phyloP scores from a whole-genome alignment of 768 basidiomycete genomes.

The Hypholoma sublateritium region DNA sequence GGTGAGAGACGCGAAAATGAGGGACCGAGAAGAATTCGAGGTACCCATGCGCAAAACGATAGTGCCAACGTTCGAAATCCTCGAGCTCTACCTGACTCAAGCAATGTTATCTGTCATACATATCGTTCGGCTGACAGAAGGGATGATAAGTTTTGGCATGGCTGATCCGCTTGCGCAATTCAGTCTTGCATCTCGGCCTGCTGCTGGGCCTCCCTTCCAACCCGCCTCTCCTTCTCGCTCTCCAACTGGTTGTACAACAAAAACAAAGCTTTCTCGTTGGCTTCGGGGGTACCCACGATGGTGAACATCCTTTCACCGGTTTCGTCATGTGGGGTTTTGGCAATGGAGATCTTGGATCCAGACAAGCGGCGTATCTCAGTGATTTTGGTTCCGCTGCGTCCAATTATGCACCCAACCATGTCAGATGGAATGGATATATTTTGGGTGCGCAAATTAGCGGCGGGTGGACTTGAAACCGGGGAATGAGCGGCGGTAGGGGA shows the following conservation, averaged over 20 bases:
- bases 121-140: constrained; percentile 9
- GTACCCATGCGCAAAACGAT: constrained; percentile 8
- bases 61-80: constrained; percentile 4
- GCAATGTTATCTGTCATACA: constrained; percentile 4
- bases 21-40: constrained; percentile 7
- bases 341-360: constrained; percentile 97
- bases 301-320: constrained; percentile 99
- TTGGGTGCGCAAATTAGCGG: constrained; percentile 91
- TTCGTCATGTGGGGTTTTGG: constrained; percentile 98
- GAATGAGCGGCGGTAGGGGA: constrained; percentile 46
- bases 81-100: constrained; percentile 11
- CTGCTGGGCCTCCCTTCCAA: constrained; percentile 80
- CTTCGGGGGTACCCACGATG: constrained; percentile 93
- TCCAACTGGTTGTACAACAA: constrained; percentile 96
- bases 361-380: constrained; percentile 98
- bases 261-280: constrained; percentile 97
- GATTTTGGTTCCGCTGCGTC: constrained; percentile 96
- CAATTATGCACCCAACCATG: constrained; percentile 98
- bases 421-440: constrained; percentile 99
- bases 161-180: constrained; percentile 2
- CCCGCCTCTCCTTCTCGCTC: constrained; percentile 93
- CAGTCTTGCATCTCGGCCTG: constrained; percentile 62
- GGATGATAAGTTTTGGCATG: neutral
- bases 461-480: constrained; percentile 53
- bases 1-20: constrained; percentile 11